Evolutionary conservation across 768 basidiomycete species (phyloP).

Genomic region (Tylopilus plumbeoviolaceoides): DNA sequence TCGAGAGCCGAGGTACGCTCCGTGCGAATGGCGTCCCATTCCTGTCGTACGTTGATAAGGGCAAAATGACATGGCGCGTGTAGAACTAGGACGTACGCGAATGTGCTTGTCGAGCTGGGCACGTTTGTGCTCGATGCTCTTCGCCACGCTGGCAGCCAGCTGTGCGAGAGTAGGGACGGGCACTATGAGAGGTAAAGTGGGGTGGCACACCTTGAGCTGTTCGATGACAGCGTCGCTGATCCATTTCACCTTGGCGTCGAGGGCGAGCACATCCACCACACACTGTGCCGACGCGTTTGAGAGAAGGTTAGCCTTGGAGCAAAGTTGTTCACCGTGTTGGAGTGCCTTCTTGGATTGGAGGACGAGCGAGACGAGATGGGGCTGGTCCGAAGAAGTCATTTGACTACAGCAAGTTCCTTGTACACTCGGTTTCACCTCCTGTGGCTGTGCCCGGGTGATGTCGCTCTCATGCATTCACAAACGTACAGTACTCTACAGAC

Average conservation of each 20-base stretch:
- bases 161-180: constrained; percentile 21
- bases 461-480: too few species aligned
- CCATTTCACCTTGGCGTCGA: constrained; percentile 81
- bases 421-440: too few species aligned
- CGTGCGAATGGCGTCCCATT: constrained; percentile 65
- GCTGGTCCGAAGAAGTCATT: constrained; percentile 34
- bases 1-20: constrained; percentile 65
- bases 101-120: constrained; percentile 55
- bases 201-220: constrained; percentile 58
- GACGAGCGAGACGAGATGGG: constrained; percentile 71
- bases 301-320: constrained; percentile 58
- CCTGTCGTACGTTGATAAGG: constrained; percentile 35
- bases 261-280: constrained; percentile 66
- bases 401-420: too few species aligned
- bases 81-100: constrained; percentile 40
- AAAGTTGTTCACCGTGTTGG: constrained; percentile 72
- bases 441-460: constrained; percentile 14
- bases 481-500: too few species aligned
- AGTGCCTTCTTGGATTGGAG: constrained; percentile 81
- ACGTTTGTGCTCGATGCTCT: constrained; percentile 71
- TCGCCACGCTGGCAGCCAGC: constrained; percentile 72
- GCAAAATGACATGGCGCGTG: background rate
- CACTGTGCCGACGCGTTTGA: constrained; percentile 65
- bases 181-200: background rate
- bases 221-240: constrained; percentile 68